phyloP scores from a whole-genome alignment of 768 basidiomycete genomes.

The Mycena vitilis region DNA sequence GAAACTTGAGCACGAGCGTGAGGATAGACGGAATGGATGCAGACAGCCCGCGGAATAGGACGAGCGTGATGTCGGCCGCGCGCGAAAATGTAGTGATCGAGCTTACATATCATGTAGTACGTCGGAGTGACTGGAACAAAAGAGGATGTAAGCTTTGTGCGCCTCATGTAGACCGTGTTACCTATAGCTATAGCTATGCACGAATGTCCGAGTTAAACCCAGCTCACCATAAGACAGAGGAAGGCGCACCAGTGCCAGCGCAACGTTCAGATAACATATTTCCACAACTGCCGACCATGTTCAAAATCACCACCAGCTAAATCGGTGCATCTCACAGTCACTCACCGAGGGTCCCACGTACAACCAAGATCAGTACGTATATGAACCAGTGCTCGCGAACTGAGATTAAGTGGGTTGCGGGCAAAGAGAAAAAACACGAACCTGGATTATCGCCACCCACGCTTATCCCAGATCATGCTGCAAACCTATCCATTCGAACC shows the following conservation, averaged over 20 bases:
- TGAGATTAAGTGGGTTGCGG: conserved; percentile 48
- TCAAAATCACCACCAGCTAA: background rate
- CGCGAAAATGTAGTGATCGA: conserved; percentile 88
- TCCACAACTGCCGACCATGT: conserved; percentile 62
- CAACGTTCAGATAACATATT: conserved; percentile 94
- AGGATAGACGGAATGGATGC: conserved; percentile 83
- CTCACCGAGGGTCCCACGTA: conserved; percentile 75
- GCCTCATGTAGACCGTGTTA: background rate
- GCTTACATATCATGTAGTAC: conserved; percentile 84
- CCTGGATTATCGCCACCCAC: conserved; percentile 74
- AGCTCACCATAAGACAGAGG: too few relatives aligned
- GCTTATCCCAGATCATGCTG: conserved; percentile 93
- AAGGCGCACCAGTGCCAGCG: conserved; percentile 91
- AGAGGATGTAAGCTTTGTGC: too few relatives aligned
- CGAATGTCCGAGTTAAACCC: too few relatives aligned
- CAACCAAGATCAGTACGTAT: conserved; percentile 86
- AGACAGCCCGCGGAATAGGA: conserved; percentile 89
- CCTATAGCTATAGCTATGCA: conserved; percentile 27
- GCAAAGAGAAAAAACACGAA: background rate
- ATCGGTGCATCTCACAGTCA: background rate
- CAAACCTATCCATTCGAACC: conserved; percentile 51
- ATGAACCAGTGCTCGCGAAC: conserved; percentile 94
- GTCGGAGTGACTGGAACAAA: conserved; percentile 76
- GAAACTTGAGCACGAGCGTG: conserved; percentile 92
- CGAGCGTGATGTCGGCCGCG: too few relatives aligned